phyloP scores from a whole-genome alignment of 352 stramenopile genomes.

The Phytophthora agathidicida region DNA sequence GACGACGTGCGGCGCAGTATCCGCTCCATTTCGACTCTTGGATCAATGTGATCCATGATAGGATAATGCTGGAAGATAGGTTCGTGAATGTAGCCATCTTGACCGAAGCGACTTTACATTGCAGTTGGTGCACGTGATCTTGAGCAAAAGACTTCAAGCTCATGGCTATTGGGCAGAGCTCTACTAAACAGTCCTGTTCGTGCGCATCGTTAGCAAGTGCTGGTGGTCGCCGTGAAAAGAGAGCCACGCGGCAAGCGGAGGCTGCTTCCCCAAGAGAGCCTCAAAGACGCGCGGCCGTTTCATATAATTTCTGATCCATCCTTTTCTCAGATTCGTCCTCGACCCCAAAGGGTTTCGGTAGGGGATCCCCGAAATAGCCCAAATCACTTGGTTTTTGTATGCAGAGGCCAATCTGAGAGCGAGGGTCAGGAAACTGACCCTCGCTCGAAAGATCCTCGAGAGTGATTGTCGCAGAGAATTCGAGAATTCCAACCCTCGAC shows the following conservation, averaged over 20 bases:
- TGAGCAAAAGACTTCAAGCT: no score
- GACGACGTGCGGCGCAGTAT: constrained; percentile 7
- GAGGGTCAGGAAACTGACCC: constrained; percentile 1
- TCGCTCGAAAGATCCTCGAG: neutral
- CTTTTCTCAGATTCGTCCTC: constrained; percentile 23
- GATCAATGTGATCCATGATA: constrained; percentile 4
- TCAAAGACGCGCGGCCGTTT: neutral
- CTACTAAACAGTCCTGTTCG: no score
- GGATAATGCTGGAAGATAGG: constrained; percentile 8
- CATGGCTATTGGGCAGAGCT: no score
- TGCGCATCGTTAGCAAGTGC: no score
- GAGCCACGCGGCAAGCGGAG: no score
- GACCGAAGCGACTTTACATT: no score
- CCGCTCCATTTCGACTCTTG: constrained; percentile 21
- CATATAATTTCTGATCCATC: no score
- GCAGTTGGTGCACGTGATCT: no score
- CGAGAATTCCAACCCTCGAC: neutral
- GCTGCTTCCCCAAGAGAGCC: neutral
- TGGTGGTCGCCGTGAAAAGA: no score
- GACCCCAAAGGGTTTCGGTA: constrained; percentile 11
- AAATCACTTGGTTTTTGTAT: constrained; percentile 22
- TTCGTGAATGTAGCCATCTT: neutral
- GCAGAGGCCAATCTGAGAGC: constrained; percentile 7
- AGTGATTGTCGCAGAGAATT: neutral
- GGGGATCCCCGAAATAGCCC: neutral